phyloP scores from a whole-genome alignment of 345 rosid genomes.

The Aegle marmelos region DNA sequence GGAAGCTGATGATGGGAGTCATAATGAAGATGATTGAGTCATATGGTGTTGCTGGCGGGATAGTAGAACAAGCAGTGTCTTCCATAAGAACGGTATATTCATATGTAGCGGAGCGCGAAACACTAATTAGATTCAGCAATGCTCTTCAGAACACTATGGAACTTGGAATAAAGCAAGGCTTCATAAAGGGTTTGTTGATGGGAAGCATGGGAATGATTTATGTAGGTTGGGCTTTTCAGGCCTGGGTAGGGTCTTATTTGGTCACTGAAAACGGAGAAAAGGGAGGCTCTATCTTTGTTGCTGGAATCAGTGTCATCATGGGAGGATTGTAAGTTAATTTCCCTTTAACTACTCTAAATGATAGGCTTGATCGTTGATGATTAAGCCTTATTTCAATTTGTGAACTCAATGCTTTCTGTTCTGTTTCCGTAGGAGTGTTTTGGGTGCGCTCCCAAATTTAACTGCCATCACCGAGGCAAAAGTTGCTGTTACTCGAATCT shows the following conservation, averaged over 20 bases:
- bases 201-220: constrained; percentile 71
- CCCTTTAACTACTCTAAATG: neutral
- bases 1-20: constrained; percentile 63
- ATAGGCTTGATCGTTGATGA: neutral
- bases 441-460: constrained; percentile 64
- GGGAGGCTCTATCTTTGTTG: constrained; percentile 53
- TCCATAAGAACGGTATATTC: constrained; percentile 62
- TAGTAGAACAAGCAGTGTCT: constrained; percentile 68
- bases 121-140: constrained; percentile 39
- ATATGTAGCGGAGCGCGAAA: constrained; percentile 55
- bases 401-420: constrained; percentile 15
- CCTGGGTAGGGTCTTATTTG: constrained; percentile 58
- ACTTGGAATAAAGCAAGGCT: constrained; percentile 54
- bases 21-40: constrained; percentile 57
- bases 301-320: constrained; percentile 63
- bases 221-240: constrained; percentile 65
- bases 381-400: neutral
- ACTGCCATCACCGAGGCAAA: constrained; percentile 58
- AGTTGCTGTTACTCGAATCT: constrained; percentile 42
- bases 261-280: constrained; percentile 54
- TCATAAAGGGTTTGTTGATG: constrained; percentile 65
- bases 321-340: constrained; percentile 55
- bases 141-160: constrained; percentile 49
- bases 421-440: constrained; percentile 41
- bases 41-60: constrained; percentile 60